phyloP scores from a whole-genome alignment of 495 filamentous ascomycete genomes.

The Lasiosphaeria miniovina region DNA sequence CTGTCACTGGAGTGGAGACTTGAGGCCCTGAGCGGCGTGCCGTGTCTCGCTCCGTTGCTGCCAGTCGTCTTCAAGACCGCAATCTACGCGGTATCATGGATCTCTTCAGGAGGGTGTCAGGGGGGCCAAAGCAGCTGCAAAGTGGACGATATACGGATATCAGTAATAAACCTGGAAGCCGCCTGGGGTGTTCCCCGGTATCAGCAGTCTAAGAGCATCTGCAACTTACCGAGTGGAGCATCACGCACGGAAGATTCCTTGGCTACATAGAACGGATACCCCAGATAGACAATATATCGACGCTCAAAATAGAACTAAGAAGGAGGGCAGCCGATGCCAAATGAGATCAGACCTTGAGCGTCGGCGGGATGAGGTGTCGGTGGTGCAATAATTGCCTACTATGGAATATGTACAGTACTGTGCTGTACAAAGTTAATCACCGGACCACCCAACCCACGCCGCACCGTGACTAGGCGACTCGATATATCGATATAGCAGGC shows the following conservation, averaged over 20 bases:
- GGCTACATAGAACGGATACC: too few relatives aligned
- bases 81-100: too few relatives aligned
- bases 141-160: too few relatives aligned
- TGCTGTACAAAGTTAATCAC: too few relatives aligned
- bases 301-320: conserved; percentile 7
- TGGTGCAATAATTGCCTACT: background rate
- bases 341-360: too few relatives aligned
- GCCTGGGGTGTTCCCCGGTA: too few relatives aligned
- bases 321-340: too few relatives aligned
- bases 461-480: background rate
- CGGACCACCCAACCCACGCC: background rate
- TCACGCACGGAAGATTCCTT: too few relatives aligned
- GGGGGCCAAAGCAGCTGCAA: too few relatives aligned
- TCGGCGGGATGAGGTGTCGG: background rate
- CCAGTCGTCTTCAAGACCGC: conserved; percentile 2
- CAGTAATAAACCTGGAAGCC: too few relatives aligned
- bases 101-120: too few relatives aligned
- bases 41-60: conserved; percentile 2
- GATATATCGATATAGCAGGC: background rate
- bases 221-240: too few relatives aligned
- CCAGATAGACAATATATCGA: background rate
- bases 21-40: background rate
- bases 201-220: background rate
- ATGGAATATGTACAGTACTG: background rate
- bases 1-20: background rate